Evolutionary conservation across 2,329 filamentous ascomycete species (phyloP), one percentile per base, ranked within the genome.

Genomic region (Colletotrichum sp.): DNA sequence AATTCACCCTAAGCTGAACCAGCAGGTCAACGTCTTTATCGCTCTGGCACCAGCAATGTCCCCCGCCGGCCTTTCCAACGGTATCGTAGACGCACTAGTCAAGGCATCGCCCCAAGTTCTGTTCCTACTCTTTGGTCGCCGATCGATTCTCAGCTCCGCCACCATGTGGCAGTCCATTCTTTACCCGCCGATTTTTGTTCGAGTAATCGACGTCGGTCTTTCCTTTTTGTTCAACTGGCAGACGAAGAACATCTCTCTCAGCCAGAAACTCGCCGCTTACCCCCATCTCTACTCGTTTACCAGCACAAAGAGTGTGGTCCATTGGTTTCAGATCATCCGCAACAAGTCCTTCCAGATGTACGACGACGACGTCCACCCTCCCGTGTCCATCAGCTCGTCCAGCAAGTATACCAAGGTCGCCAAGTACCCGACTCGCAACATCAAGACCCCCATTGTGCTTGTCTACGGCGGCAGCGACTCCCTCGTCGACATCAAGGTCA

Each of bases 321-420:
- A 99, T 83, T 99, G 97, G 97, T 99, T 99, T 84, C 97, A 99
- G 83, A 98, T 99, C 82, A 99, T 99, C 80, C 94, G 97, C 78
- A 98, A 96, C 81, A 95, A 95, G 80, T 96, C 93, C 30, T 99
- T 99, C 84, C 97, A 99, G 84, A 98, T 99, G 95, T 99, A 96
- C 84, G 97, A 99, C 82, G 97, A 99, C 82, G 96, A 99, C 80
- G 91, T 97, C 1, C 94, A 96, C 73, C 93, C 93, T 32, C 94
- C 94, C 0, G 88, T 98, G 75, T 92, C 92, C 70, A 87, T 96
- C 48, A 91, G 91, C 26, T 92, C 92, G 6, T 91, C 91, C 70
- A 93, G 91, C 81, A 96, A 96, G 80, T 98, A 98, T 86, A 98
- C 98, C 83, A 98, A 98, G 83, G 96, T 98, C 8, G 96, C 97